Base-by-base conservation (phyloP, 2,329 filamentous ascomycete species). In the Lecanicillium sp. region DNA sequence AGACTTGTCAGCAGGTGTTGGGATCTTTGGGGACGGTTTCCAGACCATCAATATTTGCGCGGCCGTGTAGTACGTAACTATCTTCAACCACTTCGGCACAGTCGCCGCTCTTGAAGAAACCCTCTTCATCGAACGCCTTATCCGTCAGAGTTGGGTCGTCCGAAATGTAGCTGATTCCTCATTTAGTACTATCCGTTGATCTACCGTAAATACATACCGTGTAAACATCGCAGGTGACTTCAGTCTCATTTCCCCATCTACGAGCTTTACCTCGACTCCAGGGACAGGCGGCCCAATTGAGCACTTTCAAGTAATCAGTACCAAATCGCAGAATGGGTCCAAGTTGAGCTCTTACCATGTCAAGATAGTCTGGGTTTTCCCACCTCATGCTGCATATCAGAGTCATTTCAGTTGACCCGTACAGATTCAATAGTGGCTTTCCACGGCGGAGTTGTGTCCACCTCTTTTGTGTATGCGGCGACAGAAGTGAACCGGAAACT, bases 371-470 rank as follows among this genome's bases (percentile, higher is more conserved):
- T 8, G 29, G 29, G n/a, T 31, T 31, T 17, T 31, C 29, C 29
- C 29, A 31, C 8, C 29, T 31, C 29, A 31, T 31, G 29, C 29
- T 31, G n/a, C 29, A 31, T 14, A 31, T 31, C 29, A 31, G 29
- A n/a, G 29, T 31, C 29, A 31, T 31, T 31, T 31, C 29, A 14
- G 29, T 31, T 31, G 29, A 31, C n/a, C 29, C 29, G 29, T 31
- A 31, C 15, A 31, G 29, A 17, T 31, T 31, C 29, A 31, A 17
- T n/a, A 31, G 29, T 17, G 29, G 29, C n/a, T 31, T 31, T 8
- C 29, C 29, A 31, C 29, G 29, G 29, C 29, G 29, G 29, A 31
- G 29, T 17, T 31, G 6, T 31, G 29, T 31, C 29, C 29, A 31
- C 15, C 29, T 31, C 29, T 31, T 31, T 17, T 31, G 29, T 31